Evolutionary conservation across 2,329 filamentous ascomycete species (phyloP), one percentile per base, ranked within the genome.

Genomic region (Diaporthe sp.): DNA sequence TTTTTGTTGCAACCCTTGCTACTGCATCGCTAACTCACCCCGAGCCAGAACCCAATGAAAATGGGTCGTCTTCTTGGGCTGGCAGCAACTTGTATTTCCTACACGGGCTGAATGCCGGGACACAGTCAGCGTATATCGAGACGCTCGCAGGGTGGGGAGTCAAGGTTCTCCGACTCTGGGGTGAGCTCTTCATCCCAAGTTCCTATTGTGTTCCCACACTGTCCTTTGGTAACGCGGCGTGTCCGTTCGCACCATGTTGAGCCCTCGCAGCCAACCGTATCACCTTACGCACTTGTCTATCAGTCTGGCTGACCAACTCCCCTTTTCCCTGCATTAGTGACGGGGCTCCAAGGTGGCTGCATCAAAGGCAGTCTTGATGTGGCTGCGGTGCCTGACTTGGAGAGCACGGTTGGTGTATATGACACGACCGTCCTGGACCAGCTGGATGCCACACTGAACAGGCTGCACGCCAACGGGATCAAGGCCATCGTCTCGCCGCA

Each of bases 51-150:
- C 12, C n/a, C 25, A 17, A 7, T 28, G 9, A 7, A 13, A 46
- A 17, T 13, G 39, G 17, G 17, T 65, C 39, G 13, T 9, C 42
- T 12, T 65, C 39, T 22, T 65, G 39, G 39, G 60, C 39, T 31
- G 39, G 60, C 25, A 65, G 60, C 25, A 46, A 65, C 17, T 15
- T 65, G 25, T 65, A 46, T 22, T 65, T 65, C 60, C 25, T 65
- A 44, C 60, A 62, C n/a, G 39, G 39, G 31, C n/a, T 65, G 17
- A 25, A 28, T 31, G 58, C 58, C 15, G 60, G 46, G n/a, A 44
- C n/a, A n/a, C 58, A 44, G n/a, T 42, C 58, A 7, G n/a, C n/a
- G 2, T 62, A 62, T 34, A 42, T 44, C 3, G 37, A 62, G 13
- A 28, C 37, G 7, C n/a, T 62, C 22, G 58, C 37, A 12, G n/a